phyloP scores from a whole-genome alignment of 345 rosid species.

The Geranium rotundifolium region DNA sequence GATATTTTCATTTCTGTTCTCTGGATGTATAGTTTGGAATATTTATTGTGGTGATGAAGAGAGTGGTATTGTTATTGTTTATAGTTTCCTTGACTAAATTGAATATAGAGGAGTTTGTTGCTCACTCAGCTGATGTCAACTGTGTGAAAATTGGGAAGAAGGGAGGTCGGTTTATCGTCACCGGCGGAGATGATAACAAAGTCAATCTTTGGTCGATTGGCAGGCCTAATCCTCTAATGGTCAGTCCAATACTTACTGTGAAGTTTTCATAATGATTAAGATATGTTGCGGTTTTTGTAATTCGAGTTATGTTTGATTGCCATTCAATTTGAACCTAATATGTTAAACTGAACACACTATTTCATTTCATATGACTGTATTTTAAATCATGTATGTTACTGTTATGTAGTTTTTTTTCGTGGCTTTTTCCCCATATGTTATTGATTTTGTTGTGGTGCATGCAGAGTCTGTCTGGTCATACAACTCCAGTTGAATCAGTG shows the following conservation, averaged over 20 bases:
- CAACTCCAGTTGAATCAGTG: conserved; percentile 52
- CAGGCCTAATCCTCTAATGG: conserved; percentile 78
- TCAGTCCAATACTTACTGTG: conserved; percentile 14
- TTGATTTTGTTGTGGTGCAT: neutral
- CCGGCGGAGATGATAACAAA: conserved; percentile 86
- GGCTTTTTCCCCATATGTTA: too few species aligned
- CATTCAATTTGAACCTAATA: too few species aligned
- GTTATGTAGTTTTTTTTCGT: too few species aligned
- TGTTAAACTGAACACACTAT: too few species aligned
- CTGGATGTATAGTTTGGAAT: too few species aligned
- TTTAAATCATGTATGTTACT: too few species aligned
- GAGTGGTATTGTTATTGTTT: neutral
- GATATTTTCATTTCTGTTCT: too few species aligned
- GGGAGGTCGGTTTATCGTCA: conserved; percentile 56
- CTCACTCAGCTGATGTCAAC: conserved; percentile 74
- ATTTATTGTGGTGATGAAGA: neutral
- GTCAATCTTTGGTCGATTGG: conserved; percentile 95
- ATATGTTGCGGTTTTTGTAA: too few species aligned
- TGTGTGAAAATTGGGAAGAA: conserved; percentile 77
- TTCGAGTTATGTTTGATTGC: too few species aligned
- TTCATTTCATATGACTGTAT: too few species aligned
- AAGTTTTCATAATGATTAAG: neutral
- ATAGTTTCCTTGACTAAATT: conserved; percentile 36
- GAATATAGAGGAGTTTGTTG: conserved; percentile 81
- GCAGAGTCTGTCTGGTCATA: conserved; percentile 67